Evolutionary conservation across 2,329 filamentous ascomycete genomes (phyloP).

Genomic region (Fusarium pseudoanthophilum): DNA sequence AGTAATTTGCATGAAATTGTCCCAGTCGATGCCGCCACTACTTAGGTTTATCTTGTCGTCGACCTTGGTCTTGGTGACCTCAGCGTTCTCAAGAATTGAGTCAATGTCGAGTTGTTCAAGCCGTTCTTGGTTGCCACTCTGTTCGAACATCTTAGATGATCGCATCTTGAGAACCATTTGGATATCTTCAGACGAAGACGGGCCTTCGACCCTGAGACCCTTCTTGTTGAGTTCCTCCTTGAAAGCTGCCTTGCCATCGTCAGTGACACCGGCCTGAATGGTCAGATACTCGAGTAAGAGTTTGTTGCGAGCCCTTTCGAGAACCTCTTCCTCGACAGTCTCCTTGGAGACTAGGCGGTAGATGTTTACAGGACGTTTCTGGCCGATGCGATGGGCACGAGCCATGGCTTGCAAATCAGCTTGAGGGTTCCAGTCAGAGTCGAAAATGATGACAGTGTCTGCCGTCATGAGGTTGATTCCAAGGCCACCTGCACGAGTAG

Average conservation of each 20-base stretch:
- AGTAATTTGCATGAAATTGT: slow-evolving; percentile 97
- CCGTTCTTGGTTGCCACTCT: slow-evolving; percentile 95
- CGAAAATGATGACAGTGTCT: slow-evolving; percentile 96
- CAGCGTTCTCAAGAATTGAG: slow-evolving; percentile 94
- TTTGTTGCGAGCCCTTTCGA: slow-evolving; percentile 96
- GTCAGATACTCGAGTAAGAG: slow-evolving; percentile 97
- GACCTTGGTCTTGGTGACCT: slow-evolving; percentile 96
- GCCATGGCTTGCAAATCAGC: slow-evolving; percentile 99
- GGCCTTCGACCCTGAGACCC: slow-evolving; percentile 78
- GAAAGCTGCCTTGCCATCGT: slow-evolving; percentile 87
- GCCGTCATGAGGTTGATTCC: slow-evolving; percentile 99
- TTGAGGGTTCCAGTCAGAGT: slow-evolving; percentile 99
- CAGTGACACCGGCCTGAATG: slow-evolving; percentile 95
- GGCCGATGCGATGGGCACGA: slow-evolving; percentile 95
- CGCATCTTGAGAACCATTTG: slow-evolving; percentile 96
- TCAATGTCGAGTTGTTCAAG: slow-evolving; percentile 98
- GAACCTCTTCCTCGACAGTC: slow-evolving; percentile 96
- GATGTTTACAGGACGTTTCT: slow-evolving; percentile 94
- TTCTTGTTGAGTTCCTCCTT: slow-evolving; percentile 82
- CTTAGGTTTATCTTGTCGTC: slow-evolving; percentile 91
- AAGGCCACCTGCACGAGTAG: slow-evolving; percentile 94
- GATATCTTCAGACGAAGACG: slow-evolving; percentile 92
- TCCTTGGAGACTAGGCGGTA: slow-evolving; percentile 98
- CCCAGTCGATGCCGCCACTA: slow-evolving; percentile 84
- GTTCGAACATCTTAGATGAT: slow-evolving; percentile 99